A percentile compares a stretch with the other conserved stretches of the same genome.
Conservation (phyloP, 345 rosid genomes). For the Euclidium syriacum region DNA sequence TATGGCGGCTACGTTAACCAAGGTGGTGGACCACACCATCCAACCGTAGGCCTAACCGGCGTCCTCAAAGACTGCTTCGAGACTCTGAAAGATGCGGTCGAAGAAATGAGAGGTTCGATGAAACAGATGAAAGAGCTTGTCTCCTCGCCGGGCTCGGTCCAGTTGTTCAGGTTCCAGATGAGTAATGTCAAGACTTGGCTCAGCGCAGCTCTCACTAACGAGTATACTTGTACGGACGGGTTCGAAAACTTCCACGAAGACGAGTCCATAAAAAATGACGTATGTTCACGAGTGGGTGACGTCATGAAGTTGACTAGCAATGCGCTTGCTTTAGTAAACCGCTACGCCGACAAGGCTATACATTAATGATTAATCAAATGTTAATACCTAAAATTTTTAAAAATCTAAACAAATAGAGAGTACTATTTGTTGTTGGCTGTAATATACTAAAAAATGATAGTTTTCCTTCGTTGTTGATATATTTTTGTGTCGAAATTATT, state of each 20-base stretch:
- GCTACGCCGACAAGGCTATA: slow-evolving; percentile 41
- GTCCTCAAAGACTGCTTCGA: slow-evolving; percentile 74
- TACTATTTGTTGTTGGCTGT: not conserved
- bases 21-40: not conserved
- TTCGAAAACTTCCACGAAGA: slow-evolving; percentile 47
- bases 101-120: slow-evolving; percentile 63
- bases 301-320: slow-evolving; percentile 72
- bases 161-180: slow-evolving; percentile 60
- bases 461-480: not conserved
- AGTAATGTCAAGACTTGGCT: slow-evolving; percentile 92
- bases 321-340: slow-evolving; percentile 59
- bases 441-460: not conserved
- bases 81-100: slow-evolving; percentile 68
- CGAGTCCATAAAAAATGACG: slow-evolving; percentile 39
- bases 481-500: not conserved
- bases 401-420: not conserved
- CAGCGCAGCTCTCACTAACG: slow-evolving; percentile 76
- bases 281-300: slow-evolving; percentile 37
- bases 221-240: slow-evolving; percentile 81
- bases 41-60: slow-evolving; percentile 20
- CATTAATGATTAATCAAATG: not conserved
- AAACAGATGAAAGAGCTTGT: slow-evolving; percentile 55
- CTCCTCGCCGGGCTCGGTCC: slow-evolving; percentile 27
- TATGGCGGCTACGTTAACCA: slow-evolving; percentile 7
- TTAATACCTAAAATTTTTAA: too few species aligned